A percentile compares a stretch with the other conserved stretches of the same genome.
These are phyloP conservation scores for Batkoa obscura DNA, from an alignment of 371 early-diverging fungal genomes.

Conservation along the genomic window DNA sequence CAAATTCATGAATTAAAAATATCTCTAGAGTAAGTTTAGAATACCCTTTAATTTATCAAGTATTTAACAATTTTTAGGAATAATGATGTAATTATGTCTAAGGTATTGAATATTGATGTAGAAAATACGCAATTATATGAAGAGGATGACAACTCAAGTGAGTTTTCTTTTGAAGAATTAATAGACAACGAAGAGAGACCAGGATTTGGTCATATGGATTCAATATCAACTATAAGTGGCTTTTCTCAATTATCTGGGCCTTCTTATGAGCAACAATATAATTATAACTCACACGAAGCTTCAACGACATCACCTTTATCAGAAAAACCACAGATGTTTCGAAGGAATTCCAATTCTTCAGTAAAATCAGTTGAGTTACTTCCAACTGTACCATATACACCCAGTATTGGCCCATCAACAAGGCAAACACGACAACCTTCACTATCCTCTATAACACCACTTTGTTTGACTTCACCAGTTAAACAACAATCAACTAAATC, in stretches of 20 bases:
- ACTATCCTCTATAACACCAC: too few relatives aligned
- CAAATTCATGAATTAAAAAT: neutral
- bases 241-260: neutral
- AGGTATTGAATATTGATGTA: neutral
- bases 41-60: neutral
- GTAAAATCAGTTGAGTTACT: neutral
- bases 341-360: neutral
- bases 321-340: neutral
- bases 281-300: neutral
- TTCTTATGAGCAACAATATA: neutral
- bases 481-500: too few relatives aligned
- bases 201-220: neutral
- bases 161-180: constrained; percentile 3
- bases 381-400: constrained; percentile 1
- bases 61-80: neutral
- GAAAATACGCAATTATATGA: too few relatives aligned
- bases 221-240: neutral
- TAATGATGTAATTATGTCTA: neutral
- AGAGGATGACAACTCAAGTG: neutral
- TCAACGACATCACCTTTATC: too few relatives aligned
- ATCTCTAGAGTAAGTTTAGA: neutral
- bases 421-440: neutral
- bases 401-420: neutral
- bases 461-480: neutral
- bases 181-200: neutral